Percentiles rank a stretch among this genome's conserved stretches.
Conservation (phyloP, 192 early-diverging fungal genomes). For the Coemansia sp. region DNA sequence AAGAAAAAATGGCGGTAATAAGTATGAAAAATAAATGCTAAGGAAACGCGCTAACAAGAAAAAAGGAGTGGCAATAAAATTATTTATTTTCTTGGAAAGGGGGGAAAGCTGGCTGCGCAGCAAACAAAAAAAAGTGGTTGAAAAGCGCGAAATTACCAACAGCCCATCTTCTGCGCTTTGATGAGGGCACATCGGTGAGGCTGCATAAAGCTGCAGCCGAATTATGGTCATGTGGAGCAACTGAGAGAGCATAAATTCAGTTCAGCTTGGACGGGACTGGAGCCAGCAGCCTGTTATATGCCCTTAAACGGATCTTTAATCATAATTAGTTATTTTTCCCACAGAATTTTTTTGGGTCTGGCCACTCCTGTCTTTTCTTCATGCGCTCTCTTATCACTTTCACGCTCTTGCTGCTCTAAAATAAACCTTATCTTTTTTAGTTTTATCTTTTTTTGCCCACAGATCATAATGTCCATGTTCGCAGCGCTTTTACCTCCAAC, state of each 20-base stretch:
- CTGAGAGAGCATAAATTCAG: no score
- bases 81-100: not conserved
- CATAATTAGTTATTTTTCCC: no score
- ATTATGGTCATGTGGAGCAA: not conserved
- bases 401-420: no score
- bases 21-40: slow-evolving; percentile 11
- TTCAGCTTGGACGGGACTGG: no score
- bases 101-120: not conserved
- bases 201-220: not conserved
- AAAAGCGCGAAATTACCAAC: not conserved
- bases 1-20: not conserved
- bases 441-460: no score
- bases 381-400: no score
- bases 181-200: not conserved
- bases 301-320: no score
- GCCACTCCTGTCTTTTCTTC: no score
- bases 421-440: no score
- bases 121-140: not conserved
- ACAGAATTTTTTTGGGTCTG: no score
- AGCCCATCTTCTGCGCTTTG: not conserved
- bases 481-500: slow-evolving; percentile 75
- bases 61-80: not conserved
- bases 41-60: no score
- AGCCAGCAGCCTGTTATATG: no score
- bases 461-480: slow-evolving; percentile 54